Conservation (phyloP, 768 basidiomycete species). For the Macrolepiota dolichaula region DNA sequence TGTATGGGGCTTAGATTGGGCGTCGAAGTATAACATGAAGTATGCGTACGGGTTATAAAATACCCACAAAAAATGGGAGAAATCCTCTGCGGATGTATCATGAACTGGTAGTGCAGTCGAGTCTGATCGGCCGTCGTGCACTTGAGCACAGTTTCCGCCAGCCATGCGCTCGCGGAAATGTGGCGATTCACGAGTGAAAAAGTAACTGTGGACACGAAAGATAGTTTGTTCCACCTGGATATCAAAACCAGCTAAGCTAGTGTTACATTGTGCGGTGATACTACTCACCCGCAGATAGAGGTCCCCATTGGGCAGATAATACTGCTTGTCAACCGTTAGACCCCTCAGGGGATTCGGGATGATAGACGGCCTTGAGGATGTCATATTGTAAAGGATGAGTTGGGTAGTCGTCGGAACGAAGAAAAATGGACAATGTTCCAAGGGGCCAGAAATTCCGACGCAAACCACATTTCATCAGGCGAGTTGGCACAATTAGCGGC, state of each 20-base stretch:
- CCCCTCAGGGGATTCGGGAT: too few species aligned
- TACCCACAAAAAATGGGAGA: slow-evolving; percentile 55
- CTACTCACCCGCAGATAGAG: neutral
- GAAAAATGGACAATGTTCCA: too few species aligned
- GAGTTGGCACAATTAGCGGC: too few species aligned
- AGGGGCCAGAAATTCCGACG: too few species aligned
- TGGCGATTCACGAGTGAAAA: slow-evolving; percentile 50
- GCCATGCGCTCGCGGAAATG: slow-evolving; percentile 34
- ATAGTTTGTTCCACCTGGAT: slow-evolving; percentile 41
- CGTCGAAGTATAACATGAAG: neutral
- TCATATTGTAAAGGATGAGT: neutral
- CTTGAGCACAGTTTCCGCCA: slow-evolving; percentile 26
- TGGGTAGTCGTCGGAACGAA: too few species aligned
- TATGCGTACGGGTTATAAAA: slow-evolving; percentile 58
- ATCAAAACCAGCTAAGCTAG: neutral
- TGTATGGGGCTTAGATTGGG: slow-evolving; percentile 15
- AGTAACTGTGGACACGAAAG: slow-evolving; percentile 51
- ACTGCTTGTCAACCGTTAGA: neutral
- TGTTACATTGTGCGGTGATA: neutral
- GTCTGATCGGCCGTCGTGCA: too few species aligned
- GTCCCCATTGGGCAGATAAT: neutral
- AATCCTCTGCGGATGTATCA: slow-evolving; percentile 42
- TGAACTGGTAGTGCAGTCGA: slow-evolving; percentile 35
- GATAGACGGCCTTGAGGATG: neutral
- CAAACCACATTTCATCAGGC: too few species aligned